Percentiles rank a stretch among this genome's conserved stretches.
Evolutionary conservation across 2,329 filamentous ascomycete species (phyloP).

Genomic region (Coleophoma crateriformis): DNA sequence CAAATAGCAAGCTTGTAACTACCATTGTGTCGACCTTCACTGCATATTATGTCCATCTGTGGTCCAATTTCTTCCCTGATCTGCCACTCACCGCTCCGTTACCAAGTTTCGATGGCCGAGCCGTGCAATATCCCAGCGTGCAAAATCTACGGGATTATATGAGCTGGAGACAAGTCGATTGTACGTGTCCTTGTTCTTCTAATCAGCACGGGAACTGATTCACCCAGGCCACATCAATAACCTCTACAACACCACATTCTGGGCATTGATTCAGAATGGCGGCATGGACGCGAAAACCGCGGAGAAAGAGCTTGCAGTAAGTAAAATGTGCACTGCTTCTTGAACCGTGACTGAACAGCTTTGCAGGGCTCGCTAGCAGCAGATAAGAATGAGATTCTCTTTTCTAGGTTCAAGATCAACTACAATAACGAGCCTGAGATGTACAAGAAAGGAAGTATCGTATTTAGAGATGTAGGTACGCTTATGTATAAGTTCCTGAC

Average conservation of each 20-base stretch:
- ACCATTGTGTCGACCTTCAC: conserved; percentile 93
- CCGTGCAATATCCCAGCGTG: conserved; percentile 81
- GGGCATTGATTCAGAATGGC: conserved; percentile 76
- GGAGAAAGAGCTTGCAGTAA: conserved; percentile 70
- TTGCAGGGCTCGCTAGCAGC: conserved; percentile 70
- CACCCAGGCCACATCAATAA: conserved; percentile 88
- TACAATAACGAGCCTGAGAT: conserved; percentile 96
- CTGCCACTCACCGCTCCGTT: conserved; percentile 65
- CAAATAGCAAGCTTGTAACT: conserved; percentile 74
- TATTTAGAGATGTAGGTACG: conserved; percentile 62
- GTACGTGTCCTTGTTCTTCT: conserved; percentile 42
- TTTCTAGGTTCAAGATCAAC: conserved; percentile 83
- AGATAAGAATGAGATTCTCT: conserved; percentile 96
- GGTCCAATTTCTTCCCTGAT: conserved; percentile 72
- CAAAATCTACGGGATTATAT: conserved; percentile 88
- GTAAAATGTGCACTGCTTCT: conserved; percentile 11
- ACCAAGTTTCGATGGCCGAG: conserved; percentile 88
- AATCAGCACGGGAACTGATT: background rate
- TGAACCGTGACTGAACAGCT: conserved; percentile 12
- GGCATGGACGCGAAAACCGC: conserved; percentile 73
- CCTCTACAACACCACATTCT: conserved; percentile 96
- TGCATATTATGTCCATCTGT: conserved; percentile 79
- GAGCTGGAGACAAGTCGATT: conserved; percentile 95
- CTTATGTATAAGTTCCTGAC: background rate
- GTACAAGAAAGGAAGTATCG: conserved; percentile 86